Evolutionary conservation across 108 stramenopile genomes (phyloP), one percentile per base, ranked within the genome.

Genomic region (Mediolabrus comicus): DNA sequence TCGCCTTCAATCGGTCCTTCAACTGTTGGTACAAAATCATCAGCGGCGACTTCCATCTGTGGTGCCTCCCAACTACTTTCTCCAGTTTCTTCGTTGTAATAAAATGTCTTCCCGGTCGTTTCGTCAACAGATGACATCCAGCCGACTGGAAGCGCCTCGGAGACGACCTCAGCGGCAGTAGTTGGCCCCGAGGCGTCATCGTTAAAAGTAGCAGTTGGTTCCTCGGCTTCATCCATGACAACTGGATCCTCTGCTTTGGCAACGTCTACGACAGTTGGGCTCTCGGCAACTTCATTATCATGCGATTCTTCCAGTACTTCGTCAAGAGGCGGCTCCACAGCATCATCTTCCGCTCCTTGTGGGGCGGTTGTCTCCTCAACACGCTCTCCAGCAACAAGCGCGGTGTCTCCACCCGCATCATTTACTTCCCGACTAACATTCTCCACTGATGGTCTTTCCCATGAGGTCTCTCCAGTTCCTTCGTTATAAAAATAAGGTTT

Each of bases 111-210:
- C 2, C 62, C 46, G 16, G 27, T 63, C 3, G 29, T 6, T 22
- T 63, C 62, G 39, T 91, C 90, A 10, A 63, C 38, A 17, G 67
- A 29, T 65, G 82, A 83, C 32, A 46, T 25, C 90, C 90, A 91
- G 1, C 79, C 85, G 24, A 38, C 49, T 14, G 81, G 78, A 0
- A 86, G 66, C 22, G 26, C 25, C 19, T 74, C 28, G 0, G 34
- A 12, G 6, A 31, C 12, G 5, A 33, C 63, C 25, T 4, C 53
- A 41, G 22, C 17, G n/a, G 32, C 17, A 22, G 49, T 3, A 17
- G 4, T 6, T 27, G 2, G 60, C n/a, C 3, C 27, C 3, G 0
- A 11, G 3, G 16, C 30, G 12, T 32, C 46, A 27, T 51, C 55
- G 6, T 16, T 46, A 32, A 65, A 29, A 8, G 55, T 30, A 1